Conservation (phyloP, 108 stramenopile species). For the Fistulifera pelliculosa region DNA sequence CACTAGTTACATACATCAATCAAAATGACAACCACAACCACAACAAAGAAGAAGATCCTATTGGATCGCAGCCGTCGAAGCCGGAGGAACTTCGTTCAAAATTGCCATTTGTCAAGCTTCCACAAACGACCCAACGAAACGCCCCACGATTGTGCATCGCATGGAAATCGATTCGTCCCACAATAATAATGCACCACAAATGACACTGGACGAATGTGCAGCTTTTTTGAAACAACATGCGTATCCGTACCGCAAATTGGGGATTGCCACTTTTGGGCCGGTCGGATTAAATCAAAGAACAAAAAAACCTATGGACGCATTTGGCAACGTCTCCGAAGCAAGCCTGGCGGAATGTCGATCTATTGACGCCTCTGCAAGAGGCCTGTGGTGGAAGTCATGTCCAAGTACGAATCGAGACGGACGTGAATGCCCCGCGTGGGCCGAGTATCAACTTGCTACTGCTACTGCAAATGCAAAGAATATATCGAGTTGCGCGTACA, state of each 20-base stretch:
- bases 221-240: slow-evolving; percentile 43
- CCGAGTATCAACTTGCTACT: slow-evolving; percentile 77
- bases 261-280: slow-evolving; percentile 93
- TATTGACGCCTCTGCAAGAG: slow-evolving; percentile 46
- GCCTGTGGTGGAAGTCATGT: slow-evolving; percentile 37
- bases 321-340: slow-evolving; percentile 83
- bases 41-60: too few relatives aligned
- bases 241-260: slow-evolving; percentile 58
- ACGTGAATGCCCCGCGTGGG: slow-evolving; percentile 95
- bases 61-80: slow-evolving; percentile 82
- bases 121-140: slow-evolving; percentile 7
- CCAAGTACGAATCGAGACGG: slow-evolving; percentile 82
- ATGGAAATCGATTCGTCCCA: slow-evolving; percentile 29
- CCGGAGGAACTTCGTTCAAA: slow-evolving; percentile 91
- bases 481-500: slow-evolving; percentile 60
- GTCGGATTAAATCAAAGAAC: slow-evolving; percentile 47
- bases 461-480: slow-evolving; percentile 2
- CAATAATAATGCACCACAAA: slow-evolving; percentile 25
- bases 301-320: slow-evolving; percentile 76
- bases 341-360: slow-evolving; percentile 71
- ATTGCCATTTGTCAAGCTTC: slow-evolving; percentile 51
- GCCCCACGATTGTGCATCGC: slow-evolving; percentile 36
- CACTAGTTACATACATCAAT: too few relatives aligned
- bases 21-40: too few relatives aligned
- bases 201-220: slow-evolving; percentile 37